A percentile compares a stretch with the other conserved stretches of the same genome.
These are phyloP conservation scores for Aureobasidium sp. DNA, from an alignment of 2,329 filamentous ascomycete species.

Conservation along the genomic window DNA sequence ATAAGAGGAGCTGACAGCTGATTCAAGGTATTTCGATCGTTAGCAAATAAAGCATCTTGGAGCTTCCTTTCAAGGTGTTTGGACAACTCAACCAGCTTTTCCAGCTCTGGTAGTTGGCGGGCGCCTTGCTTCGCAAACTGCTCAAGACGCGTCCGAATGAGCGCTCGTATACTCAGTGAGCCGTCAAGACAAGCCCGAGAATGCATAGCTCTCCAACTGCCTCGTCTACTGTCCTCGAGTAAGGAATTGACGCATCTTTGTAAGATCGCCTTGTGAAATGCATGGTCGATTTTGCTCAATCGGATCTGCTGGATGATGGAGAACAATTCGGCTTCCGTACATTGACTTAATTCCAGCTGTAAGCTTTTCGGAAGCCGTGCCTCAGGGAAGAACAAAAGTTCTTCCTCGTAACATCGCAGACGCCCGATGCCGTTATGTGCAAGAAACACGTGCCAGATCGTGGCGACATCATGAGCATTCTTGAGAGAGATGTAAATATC, in stretches of 20 bases:
- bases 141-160: slow-evolving; percentile 14
- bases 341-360: slow-evolving; percentile 14
- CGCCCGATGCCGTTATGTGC: slow-evolving; percentile 17
- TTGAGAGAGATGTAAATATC: slow-evolving; percentile 19
- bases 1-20: slow-evolving; percentile 14
- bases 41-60: slow-evolving; percentile 29
- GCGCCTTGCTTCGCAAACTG: slow-evolving; percentile 15
- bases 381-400: slow-evolving; percentile 15
- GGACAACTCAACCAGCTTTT: slow-evolving; percentile 16
- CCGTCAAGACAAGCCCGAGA: slow-evolving; percentile 18
- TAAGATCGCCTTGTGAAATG: slow-evolving; percentile 15
- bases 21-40: slow-evolving; percentile 22
- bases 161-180: slow-evolving; percentile 3
- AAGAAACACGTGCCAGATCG: slow-evolving; percentile 19
- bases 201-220: slow-evolving; percentile 13
- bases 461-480: slow-evolving; percentile 16
- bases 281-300: slow-evolving; percentile 9
- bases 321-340: slow-evolving; percentile 18
- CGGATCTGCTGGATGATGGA: slow-evolving; percentile 16
- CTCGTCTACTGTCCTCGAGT: slow-evolving; percentile 14
- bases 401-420: slow-evolving; percentile 16
- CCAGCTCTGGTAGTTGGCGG: slow-evolving; percentile 13
- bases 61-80: slow-evolving; percentile 16
- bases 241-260: slow-evolving; percentile 2
- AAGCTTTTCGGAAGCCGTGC: slow-evolving; percentile 17